Base-by-base conservation (phyloP, 371 early-diverging fungal species). In the Blakeslea trispora region DNA sequence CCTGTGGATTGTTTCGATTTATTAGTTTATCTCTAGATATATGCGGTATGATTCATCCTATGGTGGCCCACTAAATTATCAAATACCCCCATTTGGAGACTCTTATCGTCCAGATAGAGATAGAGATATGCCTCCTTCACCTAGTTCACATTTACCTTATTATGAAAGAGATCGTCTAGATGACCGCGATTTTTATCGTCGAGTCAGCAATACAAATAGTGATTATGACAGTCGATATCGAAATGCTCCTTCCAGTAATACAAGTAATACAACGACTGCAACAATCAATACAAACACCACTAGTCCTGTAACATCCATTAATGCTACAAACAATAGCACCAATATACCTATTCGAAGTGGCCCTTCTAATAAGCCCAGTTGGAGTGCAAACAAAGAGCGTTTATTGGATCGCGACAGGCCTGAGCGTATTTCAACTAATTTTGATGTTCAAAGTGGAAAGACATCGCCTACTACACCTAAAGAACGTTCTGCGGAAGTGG, bases 21-120 rank as follows among this genome's bases (percentile, higher is more conserved):
- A 54, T 39, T 24, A 39, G 39, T 28, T 31, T 31, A 18, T 11
- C 28, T 53, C 14, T 49, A 31, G 64, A 37, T 55, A 65, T 60
- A 61, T 69, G 48, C 56, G 69, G 17, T 78, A 72, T 46, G 74
- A 78, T 19, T 57, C 73, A 22, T 52, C 74, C n/a, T 61, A 63
- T 39, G 73, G 78, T 45, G 80, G 80, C 41, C 69, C 71, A 19
- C 57, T 67, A 14, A 59, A 67, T 5, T 66, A 69, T 49, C 73
- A 66, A 45, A 52, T 53, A 14, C 67, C 72, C n/a, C 65, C 74
- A 13, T 78, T 69, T 61, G 71, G 73, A 1, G 79, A 79, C 41
- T 73, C 79, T 5, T 79, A 79, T 24, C 61, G 81, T 53, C 80
- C 76, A 19, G 77, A 73, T 21, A 61, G 75, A 28, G 69, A 70